A percentile compares a stretch with the other conserved stretches of the same genome.
Evolutionary conservation across 2,329 filamentous ascomycete species (phyloP).

Genomic region (Trichoderma brevicompactum): DNA sequence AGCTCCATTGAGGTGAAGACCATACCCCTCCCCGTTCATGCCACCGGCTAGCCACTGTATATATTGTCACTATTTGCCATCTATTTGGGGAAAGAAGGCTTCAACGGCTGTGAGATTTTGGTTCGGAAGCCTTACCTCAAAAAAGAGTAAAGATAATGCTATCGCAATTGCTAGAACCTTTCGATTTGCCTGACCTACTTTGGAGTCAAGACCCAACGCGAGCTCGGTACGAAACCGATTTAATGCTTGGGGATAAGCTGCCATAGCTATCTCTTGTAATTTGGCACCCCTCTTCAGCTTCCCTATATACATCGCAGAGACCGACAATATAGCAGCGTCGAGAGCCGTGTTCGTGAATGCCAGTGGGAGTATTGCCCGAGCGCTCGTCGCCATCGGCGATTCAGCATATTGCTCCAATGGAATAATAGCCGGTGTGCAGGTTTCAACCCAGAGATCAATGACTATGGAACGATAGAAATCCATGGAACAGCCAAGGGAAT

Average conservation of each 20-base stretch:
- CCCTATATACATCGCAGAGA: background rate
- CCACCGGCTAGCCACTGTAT: background rate
- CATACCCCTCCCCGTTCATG: background rate
- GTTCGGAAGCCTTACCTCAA: background rate
- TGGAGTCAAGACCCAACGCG: background rate
- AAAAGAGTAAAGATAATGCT: background rate
- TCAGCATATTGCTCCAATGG: background rate
- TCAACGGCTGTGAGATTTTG: background rate
- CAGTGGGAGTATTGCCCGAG: slow-evolving; percentile 1
- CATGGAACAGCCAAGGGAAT: background rate
- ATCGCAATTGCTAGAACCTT: background rate
- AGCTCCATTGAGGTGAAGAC: background rate
- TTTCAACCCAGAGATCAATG: background rate
- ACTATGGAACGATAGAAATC: slow-evolving; percentile 6
- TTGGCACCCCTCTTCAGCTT: background rate
- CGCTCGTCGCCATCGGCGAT: background rate
- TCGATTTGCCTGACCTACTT: background rate
- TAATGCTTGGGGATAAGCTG: slow-evolving; percentile 1
- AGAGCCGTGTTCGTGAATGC: background rate
- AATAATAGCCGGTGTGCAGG: background rate
- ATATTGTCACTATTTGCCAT: background rate
- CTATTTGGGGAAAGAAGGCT: too few species aligned
- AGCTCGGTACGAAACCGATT: slow-evolving; percentile 2
- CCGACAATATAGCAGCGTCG: background rate
- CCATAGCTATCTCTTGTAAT: background rate